Conservation (phyloP, 768 basidiomycete genomes). For the Tylopilus cervinicoccineus region DNA sequence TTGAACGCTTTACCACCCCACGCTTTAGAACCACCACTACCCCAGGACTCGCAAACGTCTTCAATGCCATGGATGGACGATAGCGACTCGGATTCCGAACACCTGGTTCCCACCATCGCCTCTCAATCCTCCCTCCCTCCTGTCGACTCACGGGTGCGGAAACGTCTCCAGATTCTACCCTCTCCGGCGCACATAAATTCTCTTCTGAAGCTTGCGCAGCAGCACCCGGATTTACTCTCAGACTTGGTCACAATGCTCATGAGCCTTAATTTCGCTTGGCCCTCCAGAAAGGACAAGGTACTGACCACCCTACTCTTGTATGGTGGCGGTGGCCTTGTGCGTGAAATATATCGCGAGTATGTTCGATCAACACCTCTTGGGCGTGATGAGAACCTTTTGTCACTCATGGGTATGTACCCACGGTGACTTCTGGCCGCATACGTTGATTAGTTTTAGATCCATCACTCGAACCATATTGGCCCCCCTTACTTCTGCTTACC, state of each 20-base stretch:
- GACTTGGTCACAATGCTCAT: conserved; percentile 57
- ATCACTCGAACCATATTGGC: conserved; percentile 48
- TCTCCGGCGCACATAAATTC: conserved; percentile 49
- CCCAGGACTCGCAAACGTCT: conserved; percentile 11
- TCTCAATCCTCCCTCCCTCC: conserved; percentile 33
- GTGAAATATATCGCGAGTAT: conserved; percentile 69
- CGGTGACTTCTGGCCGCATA: neutral
- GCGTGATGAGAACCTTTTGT: conserved; percentile 41
- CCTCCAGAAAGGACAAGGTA: conserved; percentile 51
- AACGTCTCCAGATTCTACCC: conserved; percentile 58
- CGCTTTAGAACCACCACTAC: conserved; percentile 45
- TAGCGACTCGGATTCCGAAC: conserved; percentile 41
- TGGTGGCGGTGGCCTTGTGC: conserved; percentile 58
- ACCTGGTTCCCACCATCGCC: conserved; percentile 32
- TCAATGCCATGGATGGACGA: conserved; percentile 26
- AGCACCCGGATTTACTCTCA: conserved; percentile 36
- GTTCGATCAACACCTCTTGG: conserved; percentile 63
- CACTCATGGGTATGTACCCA: conserved; percentile 37
- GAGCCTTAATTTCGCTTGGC: conserved; percentile 57
- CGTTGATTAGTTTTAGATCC: conserved; percentile 36
- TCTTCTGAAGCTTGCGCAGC: conserved; percentile 45
- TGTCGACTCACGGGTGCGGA: conserved; percentile 56
- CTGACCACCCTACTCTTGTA: conserved; percentile 51
- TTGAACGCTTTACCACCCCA: conserved; percentile 50
- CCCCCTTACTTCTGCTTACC: conserved; percentile 69